Percentiles rank a stretch among this genome's conserved stretches.
Evolutionary conservation across 1,284 basidiomycete genomes (phyloP).

Genomic region (Malassezia caprae): DNA sequence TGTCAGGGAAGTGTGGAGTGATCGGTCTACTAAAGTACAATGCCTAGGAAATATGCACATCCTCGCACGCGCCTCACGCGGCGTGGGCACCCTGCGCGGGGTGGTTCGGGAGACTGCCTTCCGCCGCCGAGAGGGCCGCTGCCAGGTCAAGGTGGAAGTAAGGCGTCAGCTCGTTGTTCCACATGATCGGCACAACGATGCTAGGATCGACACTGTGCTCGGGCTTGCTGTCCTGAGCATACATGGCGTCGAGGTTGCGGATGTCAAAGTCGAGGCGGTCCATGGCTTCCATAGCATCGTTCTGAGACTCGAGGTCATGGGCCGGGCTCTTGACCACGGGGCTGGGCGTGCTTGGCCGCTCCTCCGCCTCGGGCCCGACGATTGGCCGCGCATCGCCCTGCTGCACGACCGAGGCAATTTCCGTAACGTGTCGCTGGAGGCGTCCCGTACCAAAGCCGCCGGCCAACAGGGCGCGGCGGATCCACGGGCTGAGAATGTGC

Average conservation of each 20-base stretch:
- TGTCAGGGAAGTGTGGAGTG: background rate
- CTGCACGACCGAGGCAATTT: slow-evolving; percentile 56
- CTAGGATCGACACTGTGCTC: background rate
- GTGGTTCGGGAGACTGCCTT: background rate
- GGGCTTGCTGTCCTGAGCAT: slow-evolving; percentile 1
- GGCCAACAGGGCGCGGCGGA: slow-evolving; percentile 53
- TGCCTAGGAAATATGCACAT: background rate
- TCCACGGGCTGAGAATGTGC: slow-evolving; percentile 82
- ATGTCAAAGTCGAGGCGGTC: slow-evolving; percentile 2
- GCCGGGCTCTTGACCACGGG: background rate
- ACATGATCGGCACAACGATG: slow-evolving; percentile 48
- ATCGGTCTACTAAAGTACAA: background rate
- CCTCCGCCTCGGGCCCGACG: background rate
- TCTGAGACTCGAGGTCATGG: background rate
- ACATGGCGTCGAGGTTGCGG: slow-evolving; percentile 8
- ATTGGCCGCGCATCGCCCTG: slow-evolving; percentile 49
- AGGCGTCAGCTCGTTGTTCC: slow-evolving; percentile 55
- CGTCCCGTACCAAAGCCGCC: slow-evolving; percentile 32
- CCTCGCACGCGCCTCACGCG: background rate
- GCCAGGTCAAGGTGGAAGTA: slow-evolving; percentile 78
- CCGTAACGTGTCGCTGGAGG: slow-evolving; percentile 14
- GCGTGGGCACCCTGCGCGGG: background rate
- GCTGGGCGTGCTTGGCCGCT: background rate
- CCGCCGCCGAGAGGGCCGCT: slow-evolving; percentile 54
- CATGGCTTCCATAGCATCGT: background rate